These are phyloP conservation scores for Alternaria gaisen DNA, from an alignment of 2,329 filamentous ascomycete genomes.

Conservation along the genomic window DNA sequence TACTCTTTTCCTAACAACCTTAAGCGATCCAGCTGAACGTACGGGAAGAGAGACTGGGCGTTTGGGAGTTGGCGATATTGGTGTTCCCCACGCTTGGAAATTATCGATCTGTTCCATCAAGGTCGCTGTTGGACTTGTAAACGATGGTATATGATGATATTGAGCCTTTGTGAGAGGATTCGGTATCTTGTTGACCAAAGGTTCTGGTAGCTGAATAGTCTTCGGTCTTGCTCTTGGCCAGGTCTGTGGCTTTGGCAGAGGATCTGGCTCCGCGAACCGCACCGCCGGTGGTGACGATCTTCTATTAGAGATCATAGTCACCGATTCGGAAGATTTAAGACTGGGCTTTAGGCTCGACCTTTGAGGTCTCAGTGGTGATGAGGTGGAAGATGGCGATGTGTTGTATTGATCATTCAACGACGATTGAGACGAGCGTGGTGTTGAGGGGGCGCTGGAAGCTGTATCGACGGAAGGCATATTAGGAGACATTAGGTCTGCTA, in stretches of 20 bases:
- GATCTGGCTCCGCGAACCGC: conserved; percentile 35
- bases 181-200: conserved; percentile 14
- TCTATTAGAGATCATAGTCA: conserved; percentile 15
- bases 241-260: conserved; percentile 14
- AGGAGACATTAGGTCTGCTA: conserved; percentile 11
- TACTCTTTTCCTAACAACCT: conserved; percentile 10
- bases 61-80: conserved; percentile 10
- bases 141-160: conserved; percentile 12
- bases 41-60: conserved; percentile 15
- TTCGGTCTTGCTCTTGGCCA: conserved; percentile 9
- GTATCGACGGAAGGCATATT: conserved; percentile 16
- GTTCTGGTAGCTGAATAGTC: conserved; percentile 9
- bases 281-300: conserved; percentile 35
- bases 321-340: conserved; percentile 30
- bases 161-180: conserved; percentile 15
- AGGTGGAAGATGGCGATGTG: conserved; percentile 27
- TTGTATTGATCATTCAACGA: conserved; percentile 27
- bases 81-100: conserved; percentile 12
- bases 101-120: conserved; percentile 14
- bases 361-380: conserved; percentile 12
- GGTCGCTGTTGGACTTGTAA: conserved; percentile 10
- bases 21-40: conserved; percentile 12
- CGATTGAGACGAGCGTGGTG: conserved; percentile 30
- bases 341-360: conserved; percentile 34
- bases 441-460: conserved; percentile 26